phyloP scores from a whole-genome alignment of 306 rosid species.

The Begonia fuchsioides region DNA sequence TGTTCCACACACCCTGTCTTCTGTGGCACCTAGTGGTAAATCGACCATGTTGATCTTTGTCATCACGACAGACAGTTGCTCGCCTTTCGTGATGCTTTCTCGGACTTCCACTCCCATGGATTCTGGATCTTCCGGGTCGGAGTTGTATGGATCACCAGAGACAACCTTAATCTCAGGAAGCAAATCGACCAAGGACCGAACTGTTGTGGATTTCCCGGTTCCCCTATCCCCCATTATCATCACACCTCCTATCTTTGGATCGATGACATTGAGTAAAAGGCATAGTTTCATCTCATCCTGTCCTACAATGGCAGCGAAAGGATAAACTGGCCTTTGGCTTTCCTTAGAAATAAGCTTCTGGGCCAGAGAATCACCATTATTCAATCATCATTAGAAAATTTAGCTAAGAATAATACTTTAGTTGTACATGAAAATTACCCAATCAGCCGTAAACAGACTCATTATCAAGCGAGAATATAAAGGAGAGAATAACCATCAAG shows the following conservation, averaged over 20 bases:
- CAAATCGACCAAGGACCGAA: constrained; percentile 78
- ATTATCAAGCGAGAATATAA: no score
- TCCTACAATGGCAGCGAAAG: constrained; percentile 88
- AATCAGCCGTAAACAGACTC: no score
- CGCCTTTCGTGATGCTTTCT: constrained; percentile 52
- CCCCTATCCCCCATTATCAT: constrained; percentile 99
- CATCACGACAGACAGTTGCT: constrained; percentile 37
- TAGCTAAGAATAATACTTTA: no score
- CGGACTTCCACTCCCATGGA: constrained; percentile 79
- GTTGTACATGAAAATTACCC: no score
- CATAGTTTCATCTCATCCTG: constrained; percentile 98
- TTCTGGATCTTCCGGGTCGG: constrained; percentile 92
- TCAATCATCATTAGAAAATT: no score
- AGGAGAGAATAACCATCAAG: no score
- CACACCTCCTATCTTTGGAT: constrained; percentile 92
- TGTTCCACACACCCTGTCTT: constrained; percentile 93
- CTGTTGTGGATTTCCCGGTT: constrained; percentile 83
- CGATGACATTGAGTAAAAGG: constrained; percentile 82
- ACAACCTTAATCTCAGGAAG: constrained; percentile 84
- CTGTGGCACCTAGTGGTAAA: constrained; percentile 89
- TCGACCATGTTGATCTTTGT: constrained; percentile 93
- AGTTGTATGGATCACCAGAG: constrained; percentile 79
- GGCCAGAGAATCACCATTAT: constrained; percentile 22
- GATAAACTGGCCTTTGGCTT: constrained; percentile 85
- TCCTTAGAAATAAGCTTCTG: constrained; percentile 32